Evolutionary conservation across 176 grass and related monocot genomes (phyloP).

Genomic region (Carex cristatella): DNA sequence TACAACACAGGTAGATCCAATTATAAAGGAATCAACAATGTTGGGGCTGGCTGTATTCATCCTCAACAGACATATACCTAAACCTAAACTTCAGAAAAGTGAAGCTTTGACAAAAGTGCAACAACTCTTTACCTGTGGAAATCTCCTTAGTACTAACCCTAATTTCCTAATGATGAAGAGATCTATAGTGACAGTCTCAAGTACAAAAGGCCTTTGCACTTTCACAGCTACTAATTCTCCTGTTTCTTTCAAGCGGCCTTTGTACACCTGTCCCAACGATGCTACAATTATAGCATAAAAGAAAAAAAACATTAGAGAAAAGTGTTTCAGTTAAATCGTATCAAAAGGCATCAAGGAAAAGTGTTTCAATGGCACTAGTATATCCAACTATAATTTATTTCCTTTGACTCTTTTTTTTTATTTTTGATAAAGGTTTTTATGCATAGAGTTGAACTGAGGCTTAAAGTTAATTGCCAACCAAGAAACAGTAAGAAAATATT

Average conservation of each 20-base stretch:
- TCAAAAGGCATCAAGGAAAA: background rate
- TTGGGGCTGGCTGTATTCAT: background rate
- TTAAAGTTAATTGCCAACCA: background rate
- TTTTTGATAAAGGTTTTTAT: background rate
- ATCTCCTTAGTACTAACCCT: slow-evolving; percentile 71
- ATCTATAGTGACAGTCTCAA: slow-evolving; percentile 92
- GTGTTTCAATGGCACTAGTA: background rate
- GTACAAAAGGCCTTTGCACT: slow-evolving; percentile 88
- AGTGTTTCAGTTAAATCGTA: background rate
- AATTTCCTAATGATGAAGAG: slow-evolving; percentile 88
- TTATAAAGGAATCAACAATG: background rate
- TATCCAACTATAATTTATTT: background rate
- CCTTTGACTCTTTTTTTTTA: background rate
- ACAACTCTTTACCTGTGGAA: slow-evolving; percentile 59
- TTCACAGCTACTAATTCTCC: slow-evolving; percentile 92
- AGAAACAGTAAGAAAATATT: background rate
- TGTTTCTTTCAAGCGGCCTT: slow-evolving; percentile 89
- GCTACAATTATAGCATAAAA: slow-evolving; percentile 42
- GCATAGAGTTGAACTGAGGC: background rate
- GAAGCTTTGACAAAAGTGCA: background rate
- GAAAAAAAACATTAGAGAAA: background rate
- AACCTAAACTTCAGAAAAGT: background rate
- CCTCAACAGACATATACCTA: background rate
- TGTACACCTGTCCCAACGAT: slow-evolving; percentile 94
- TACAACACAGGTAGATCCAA: background rate